These are phyloP conservation scores for Gossypium gossypioides DNA, from an alignment of 441 rosid genomes.

Conservation along the genomic window DNA sequence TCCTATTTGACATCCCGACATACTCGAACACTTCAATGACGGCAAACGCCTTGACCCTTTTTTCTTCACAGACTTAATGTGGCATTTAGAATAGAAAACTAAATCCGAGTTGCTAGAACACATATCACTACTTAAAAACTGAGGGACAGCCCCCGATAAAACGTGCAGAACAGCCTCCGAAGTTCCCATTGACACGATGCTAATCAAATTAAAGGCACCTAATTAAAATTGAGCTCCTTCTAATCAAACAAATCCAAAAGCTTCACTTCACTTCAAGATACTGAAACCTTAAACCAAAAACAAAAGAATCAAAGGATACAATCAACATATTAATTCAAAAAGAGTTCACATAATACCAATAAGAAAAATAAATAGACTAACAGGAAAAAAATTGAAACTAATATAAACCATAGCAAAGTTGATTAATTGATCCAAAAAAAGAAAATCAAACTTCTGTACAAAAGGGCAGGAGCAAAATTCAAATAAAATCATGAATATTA, in stretches of 20 bases:
- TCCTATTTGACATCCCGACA: slow-evolving; percentile 15
- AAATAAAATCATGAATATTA: no score
- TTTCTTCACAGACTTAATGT: slow-evolving; percentile 22
- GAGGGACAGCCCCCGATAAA: slow-evolving; percentile 31
- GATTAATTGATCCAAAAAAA: neutral
- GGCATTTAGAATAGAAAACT: slow-evolving; percentile 18
- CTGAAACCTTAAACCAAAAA: neutral
- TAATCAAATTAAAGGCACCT: slow-evolving; percentile 8
- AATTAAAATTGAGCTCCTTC: neutral
- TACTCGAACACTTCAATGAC: slow-evolving; percentile 22
- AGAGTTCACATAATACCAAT: neutral
- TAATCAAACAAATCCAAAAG: neutral
- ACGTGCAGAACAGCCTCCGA: slow-evolving; percentile 40
- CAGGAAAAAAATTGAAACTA: neutral
- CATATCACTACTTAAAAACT: slow-evolving; percentile 23
- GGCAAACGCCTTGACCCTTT: slow-evolving; percentile 17
- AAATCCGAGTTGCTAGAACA: slow-evolving; percentile 19
- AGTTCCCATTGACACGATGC: slow-evolving; percentile 32
- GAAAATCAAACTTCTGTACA: neutral
- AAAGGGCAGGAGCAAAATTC: neutral
- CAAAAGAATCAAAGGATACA: neutral
- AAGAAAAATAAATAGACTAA: neutral
- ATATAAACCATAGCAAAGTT: neutral
- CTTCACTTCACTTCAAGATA: neutral
- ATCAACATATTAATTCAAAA: neutral